phyloP scores from a whole-genome alignment of 768 basidiomycete species.

The Pisolithus sp. region DNA sequence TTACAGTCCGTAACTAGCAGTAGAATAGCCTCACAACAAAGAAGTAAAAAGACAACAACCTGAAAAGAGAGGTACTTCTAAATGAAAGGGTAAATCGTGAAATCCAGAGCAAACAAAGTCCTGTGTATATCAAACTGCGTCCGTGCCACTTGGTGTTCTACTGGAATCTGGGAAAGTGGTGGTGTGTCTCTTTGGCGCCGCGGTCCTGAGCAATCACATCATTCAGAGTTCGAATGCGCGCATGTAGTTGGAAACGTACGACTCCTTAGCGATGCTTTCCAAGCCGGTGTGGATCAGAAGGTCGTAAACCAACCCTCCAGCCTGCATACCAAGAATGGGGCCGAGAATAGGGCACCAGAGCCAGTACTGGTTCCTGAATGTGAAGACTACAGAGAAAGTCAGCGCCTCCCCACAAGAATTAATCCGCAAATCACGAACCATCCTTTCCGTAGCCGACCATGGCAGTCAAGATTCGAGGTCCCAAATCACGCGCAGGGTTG shows the following conservation, averaged over 20 bases:
- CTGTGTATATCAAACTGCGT: not conserved
- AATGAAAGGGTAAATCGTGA: no score
- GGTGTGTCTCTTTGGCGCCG: no score
- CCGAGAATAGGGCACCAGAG: conserved; percentile 61
- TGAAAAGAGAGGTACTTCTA: no score
- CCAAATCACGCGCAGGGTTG: conserved; percentile 70
- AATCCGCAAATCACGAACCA: conserved; percentile 31
- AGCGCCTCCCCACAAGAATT: not conserved
- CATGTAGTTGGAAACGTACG: conserved; percentile 28
- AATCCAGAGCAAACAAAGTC: no score
- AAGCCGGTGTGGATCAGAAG: conserved; percentile 47
- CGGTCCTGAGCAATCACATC: not conserved
- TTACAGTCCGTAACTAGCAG: no score
- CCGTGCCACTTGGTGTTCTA: not conserved
- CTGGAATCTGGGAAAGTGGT: no score
- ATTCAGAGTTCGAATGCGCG: not conserved
- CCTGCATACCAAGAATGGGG: conserved; percentile 52
- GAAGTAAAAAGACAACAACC: no score
- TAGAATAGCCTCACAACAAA: no score
- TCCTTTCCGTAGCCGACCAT: conserved; percentile 64
- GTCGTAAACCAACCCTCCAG: conserved; percentile 54
- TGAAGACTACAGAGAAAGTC: conserved; percentile 10
- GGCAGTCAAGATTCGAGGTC: conserved; percentile 60
- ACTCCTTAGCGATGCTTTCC: conserved; percentile 48
- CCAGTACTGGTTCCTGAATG: conserved; percentile 57